Conservation (phyloP, 306 rosid species). For the Amphicarpaea edgeworthii region DNA sequence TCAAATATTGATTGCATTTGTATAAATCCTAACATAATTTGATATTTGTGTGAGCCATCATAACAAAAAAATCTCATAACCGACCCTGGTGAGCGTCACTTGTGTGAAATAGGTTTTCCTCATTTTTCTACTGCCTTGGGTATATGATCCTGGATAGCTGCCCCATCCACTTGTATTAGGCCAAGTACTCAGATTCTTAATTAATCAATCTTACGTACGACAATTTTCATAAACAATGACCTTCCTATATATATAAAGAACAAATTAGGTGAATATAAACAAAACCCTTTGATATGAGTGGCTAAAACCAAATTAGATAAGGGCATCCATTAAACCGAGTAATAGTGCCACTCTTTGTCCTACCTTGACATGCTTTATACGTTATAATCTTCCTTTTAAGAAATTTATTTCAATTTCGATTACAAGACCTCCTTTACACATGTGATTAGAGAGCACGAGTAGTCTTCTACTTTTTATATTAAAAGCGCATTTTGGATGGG, state of each 20-base stretch:
- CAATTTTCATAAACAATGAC: slow-evolving; percentile 28
- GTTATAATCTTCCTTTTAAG: slow-evolving; percentile 34
- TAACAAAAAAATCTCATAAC: too few species aligned
- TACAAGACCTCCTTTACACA: slow-evolving; percentile 45
- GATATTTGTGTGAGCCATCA: too few species aligned
- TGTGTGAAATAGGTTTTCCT: slow-evolving; percentile 12
- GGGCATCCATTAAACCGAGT: slow-evolving; percentile 38
- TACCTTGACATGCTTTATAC: slow-evolving; percentile 44
- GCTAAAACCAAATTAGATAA: slow-evolving; percentile 48
- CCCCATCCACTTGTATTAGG: slow-evolving; percentile 35
- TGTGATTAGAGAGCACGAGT: slow-evolving; percentile 49
- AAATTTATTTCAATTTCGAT: slow-evolving; percentile 49
- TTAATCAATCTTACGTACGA: slow-evolving; percentile 25
- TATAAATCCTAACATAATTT: too few species aligned
- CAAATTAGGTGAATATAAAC: slow-evolving; percentile 43
- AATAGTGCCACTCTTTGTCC: slow-evolving; percentile 45
- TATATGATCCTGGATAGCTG: too few species aligned
- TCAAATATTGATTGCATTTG: too few species aligned
- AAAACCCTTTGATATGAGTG: slow-evolving; percentile 43
- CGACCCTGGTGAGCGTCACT: too few species aligned
- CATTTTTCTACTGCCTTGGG: slow-evolving; percentile 8
- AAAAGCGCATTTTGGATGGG: slow-evolving; percentile 43
- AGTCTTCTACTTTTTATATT: slow-evolving; percentile 50
- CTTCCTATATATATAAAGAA: slow-evolving; percentile 37
- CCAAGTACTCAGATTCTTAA: slow-evolving; percentile 11